These are phyloP conservation scores for Aspergillus brunneoviolaceus DNA, from an alignment of 2,329 filamentous ascomycete species.

Conservation along the genomic window DNA sequence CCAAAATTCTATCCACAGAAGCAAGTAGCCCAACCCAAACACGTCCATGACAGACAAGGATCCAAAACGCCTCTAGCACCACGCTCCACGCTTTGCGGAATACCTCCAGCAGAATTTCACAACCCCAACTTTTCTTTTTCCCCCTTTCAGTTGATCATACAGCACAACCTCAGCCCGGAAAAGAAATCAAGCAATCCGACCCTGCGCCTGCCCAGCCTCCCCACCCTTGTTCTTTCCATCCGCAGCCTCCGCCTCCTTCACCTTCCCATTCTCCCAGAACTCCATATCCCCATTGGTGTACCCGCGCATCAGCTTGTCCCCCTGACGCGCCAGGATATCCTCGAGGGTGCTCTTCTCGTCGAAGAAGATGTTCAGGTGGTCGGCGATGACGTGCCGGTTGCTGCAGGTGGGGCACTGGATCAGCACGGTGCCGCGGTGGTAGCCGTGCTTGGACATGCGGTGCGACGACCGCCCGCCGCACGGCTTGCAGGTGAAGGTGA, in stretches of 20 bases:
- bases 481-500: constrained; percentile 90
- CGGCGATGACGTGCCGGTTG: constrained; percentile 86
- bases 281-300: constrained; percentile 81
- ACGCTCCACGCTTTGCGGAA: not conserved
- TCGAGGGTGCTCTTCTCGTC: constrained; percentile 45
- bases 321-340: constrained; percentile 42
- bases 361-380: constrained; percentile 69
- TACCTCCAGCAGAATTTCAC: no score
- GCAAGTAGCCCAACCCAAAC: not conserved
- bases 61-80: not conserved
- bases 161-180: no score
- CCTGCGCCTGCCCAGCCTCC: not conserved
- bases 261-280: constrained; percentile 76
- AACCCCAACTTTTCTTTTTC: no score
- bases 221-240: not conserved
- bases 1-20: not conserved
- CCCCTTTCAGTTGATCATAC: no score
- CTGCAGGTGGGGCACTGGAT: constrained; percentile 85
- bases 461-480: constrained; percentile 81
- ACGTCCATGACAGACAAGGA: no score
- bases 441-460: constrained; percentile 87
- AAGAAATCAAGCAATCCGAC: not conserved
- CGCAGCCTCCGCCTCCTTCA: constrained; percentile 26
- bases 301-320: constrained; percentile 77
- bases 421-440: constrained; percentile 84